phyloP scores from a whole-genome alignment of 2,329 filamentous ascomycete species.

The Penicillium freii region DNA sequence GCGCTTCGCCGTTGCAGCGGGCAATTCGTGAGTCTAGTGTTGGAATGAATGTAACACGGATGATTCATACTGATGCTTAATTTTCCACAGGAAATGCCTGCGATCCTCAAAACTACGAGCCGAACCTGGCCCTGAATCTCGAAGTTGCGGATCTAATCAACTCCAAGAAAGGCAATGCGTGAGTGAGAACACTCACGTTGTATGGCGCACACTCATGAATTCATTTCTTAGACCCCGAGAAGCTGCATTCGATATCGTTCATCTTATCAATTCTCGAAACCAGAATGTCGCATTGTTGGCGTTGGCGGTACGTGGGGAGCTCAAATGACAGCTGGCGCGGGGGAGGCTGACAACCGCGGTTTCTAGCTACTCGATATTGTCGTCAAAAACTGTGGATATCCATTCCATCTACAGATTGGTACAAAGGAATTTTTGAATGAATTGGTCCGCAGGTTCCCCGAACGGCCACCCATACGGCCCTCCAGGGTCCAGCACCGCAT shows the following conservation, averaged over 20 bases:
- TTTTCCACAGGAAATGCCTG: constrained; percentile 72
- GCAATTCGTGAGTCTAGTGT: constrained; percentile 66
- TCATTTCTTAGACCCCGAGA: constrained; percentile 67
- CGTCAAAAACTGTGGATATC: constrained; percentile 99
- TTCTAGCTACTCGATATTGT: constrained; percentile 88
- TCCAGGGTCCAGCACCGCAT: constrained; percentile 89
- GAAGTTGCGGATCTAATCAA: constrained; percentile 97
- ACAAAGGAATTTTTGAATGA: constrained; percentile 99
- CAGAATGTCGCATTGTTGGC: constrained; percentile 90
- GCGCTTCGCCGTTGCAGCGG: constrained; percentile 83
- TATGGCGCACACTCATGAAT: constrained; percentile 26
- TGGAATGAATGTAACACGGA: not conserved
- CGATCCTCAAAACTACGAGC: constrained; percentile 96
- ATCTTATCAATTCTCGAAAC: constrained; percentile 94
- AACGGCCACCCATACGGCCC: constrained; percentile 81
- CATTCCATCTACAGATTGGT: constrained; percentile 96
- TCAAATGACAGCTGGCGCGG: constrained; percentile 13
- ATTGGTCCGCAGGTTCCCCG: constrained; percentile 91
- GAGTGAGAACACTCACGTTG: constrained; percentile 32
- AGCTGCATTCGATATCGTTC: constrained; percentile 87
- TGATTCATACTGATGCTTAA: constrained; percentile 15
- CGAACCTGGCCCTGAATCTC: constrained; percentile 91
- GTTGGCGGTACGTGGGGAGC: constrained; percentile 57
- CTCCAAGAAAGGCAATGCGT: constrained; percentile 90
- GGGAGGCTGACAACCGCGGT: constrained; percentile 12